Evolutionary conservation across 306 rosid species (phyloP).

Genomic region (Trifolium subterraneum): DNA sequence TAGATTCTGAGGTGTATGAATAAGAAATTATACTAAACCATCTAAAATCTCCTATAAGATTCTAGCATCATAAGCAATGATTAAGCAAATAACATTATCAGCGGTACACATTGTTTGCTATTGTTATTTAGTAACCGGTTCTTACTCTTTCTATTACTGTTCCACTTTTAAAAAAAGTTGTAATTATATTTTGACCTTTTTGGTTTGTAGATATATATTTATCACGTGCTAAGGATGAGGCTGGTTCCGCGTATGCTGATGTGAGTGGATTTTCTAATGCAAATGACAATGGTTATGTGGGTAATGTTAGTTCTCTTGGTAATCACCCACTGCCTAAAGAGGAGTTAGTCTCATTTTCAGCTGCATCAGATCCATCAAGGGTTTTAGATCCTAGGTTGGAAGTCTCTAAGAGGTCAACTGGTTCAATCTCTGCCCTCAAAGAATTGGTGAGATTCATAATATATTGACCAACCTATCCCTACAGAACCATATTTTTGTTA

Average conservation of each 20-base stretch:
- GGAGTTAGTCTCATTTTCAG: conserved; percentile 60
- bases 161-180: not conserved
- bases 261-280: conserved; percentile 57
- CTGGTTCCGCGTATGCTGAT: conserved; percentile 64
- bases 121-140: conserved; percentile 34
- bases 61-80: conserved; percentile 9
- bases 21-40: conserved; percentile 20
- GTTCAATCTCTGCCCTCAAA: conserved; percentile 74
- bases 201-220: conserved; percentile 69
- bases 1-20: conserved; percentile 18
- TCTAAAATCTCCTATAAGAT: conserved; percentile 9
- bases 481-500: not conserved
- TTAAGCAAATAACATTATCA: conserved; percentile 17
- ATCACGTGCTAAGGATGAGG: conserved; percentile 67
- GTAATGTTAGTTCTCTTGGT: conserved; percentile 55
- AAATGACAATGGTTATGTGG: conserved; percentile 62
- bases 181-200: conserved; percentile 23
- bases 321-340: conserved; percentile 64
- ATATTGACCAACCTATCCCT: conserved; percentile 1
- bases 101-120: conserved; percentile 39
- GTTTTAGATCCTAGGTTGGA: conserved; percentile 67
- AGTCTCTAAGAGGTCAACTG: conserved; percentile 60
- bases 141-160: not conserved
- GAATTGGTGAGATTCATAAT: conserved; percentile 64
- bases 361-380: conserved; percentile 66